phyloP scores from a whole-genome alignment of 2,329 filamentous ascomycete genomes.

The Trichophyton benhamiae region DNA sequence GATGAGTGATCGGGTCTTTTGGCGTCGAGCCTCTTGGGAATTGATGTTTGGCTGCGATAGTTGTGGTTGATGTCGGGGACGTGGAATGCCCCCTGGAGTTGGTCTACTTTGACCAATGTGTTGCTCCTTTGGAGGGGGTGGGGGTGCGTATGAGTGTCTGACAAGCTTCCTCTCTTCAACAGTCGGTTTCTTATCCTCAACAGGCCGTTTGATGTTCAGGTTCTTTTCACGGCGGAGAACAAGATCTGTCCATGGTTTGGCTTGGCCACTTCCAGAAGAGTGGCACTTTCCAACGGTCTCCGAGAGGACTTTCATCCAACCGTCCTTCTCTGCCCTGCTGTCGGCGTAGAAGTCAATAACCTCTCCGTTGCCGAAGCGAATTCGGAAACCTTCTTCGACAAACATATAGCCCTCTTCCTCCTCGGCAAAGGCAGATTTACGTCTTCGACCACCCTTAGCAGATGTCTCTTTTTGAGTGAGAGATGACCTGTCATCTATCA shows the following conservation, averaged over 20 bases:
- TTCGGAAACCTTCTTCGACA: slow-evolving; percentile 96
- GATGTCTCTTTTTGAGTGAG: slow-evolving; percentile 73
- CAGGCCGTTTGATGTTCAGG: slow-evolving; percentile 20
- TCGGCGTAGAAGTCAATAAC: slow-evolving; percentile 98
- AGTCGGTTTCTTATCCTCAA: slow-evolving; percentile 9
- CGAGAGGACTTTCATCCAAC: slow-evolving; percentile 80
- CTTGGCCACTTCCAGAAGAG: slow-evolving; percentile 29
- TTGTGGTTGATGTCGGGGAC: slow-evolving; percentile 30
- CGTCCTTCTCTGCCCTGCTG: slow-evolving; percentile 72
- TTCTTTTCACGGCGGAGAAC: slow-evolving; percentile 41
- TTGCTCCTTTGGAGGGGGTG: slow-evolving; percentile 17
- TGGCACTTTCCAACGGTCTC: slow-evolving; percentile 53
- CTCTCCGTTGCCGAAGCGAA: slow-evolving; percentile 95
- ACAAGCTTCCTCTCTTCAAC: slow-evolving; percentile 7
- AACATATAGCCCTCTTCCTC: slow-evolving; percentile 99
- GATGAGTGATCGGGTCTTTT: slow-evolving; percentile 32
- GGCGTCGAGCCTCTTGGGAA: slow-evolving; percentile 23
- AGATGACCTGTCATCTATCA: slow-evolving; percentile 82
- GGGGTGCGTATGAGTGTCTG: slow-evolving; percentile 2
- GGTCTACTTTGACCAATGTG: slow-evolving; percentile 21
- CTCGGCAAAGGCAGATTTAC: slow-evolving; percentile 90
- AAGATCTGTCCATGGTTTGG: slow-evolving; percentile 51
- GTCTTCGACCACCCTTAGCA: slow-evolving; percentile 63
- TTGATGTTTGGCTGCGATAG: slow-evolving; percentile 30
- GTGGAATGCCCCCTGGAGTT: slow-evolving; percentile 18